A percentile compares a stretch with the other conserved stretches of the same genome.
phyloP scores from a whole-genome alignment of 176 grass and related monocot species.

The Thinopyrum elongatum region DNA sequence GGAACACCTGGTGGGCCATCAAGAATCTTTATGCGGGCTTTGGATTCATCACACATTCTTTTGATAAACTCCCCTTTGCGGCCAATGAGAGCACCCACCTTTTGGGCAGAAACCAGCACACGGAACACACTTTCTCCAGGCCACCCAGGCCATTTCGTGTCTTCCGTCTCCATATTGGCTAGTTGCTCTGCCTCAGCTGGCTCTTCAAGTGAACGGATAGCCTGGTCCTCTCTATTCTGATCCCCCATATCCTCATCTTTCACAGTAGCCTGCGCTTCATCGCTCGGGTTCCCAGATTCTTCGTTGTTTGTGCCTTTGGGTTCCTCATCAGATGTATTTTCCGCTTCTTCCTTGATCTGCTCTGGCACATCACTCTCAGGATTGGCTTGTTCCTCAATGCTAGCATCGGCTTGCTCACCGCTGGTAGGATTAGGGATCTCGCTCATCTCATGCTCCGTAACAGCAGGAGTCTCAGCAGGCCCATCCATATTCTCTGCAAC shows the following conservation, averaged over 20 bases:
- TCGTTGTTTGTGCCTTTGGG: not conserved
- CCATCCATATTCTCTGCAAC: slow-evolving; percentile 69
- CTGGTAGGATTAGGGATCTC: slow-evolving; percentile 20
- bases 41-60: slow-evolving; percentile 93
- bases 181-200: slow-evolving; percentile 20
- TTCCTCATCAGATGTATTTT: slow-evolving; percentile 20
- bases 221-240: slow-evolving; percentile 20
- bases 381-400: slow-evolving; percentile 31
- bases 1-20: slow-evolving; percentile 76
- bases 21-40: slow-evolving; percentile 91
- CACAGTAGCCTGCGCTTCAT: slow-evolving; percentile 2
- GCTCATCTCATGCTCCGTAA: slow-evolving; percentile 28
- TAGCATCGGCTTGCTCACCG: slow-evolving; percentile 23
- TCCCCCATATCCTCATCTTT: not conserved
- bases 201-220: slow-evolving; percentile 23
- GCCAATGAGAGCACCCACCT: slow-evolving; percentile 89
- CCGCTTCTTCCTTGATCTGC: slow-evolving; percentile 31
- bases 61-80: slow-evolving; percentile 97
- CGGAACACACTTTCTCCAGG: slow-evolving; percentile 91
- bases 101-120: slow-evolving; percentile 70
- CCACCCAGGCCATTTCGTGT: slow-evolving; percentile 89
- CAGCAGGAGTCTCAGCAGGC: slow-evolving; percentile 30
- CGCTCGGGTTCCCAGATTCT: slow-evolving; percentile 21
- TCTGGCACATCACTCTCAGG: slow-evolving; percentile 15
- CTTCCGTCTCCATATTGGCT: slow-evolving; percentile 29